A percentile compares a stretch with the other conserved stretches of the same genome.
Conservation (phyloP, 2,329 filamentous ascomycete species). For the Exophiala xenobiotica region DNA sequence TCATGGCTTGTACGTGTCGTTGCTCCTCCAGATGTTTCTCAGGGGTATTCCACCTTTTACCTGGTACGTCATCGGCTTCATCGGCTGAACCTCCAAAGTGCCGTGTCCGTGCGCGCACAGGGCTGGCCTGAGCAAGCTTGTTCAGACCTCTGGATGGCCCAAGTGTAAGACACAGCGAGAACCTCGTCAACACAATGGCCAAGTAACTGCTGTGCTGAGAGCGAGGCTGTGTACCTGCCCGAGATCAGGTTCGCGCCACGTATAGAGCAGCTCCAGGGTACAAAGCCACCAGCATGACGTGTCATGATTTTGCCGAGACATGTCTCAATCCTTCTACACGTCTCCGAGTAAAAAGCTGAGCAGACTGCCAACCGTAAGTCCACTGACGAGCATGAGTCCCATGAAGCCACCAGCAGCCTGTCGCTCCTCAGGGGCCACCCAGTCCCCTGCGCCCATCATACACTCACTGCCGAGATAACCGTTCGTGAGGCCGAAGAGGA, state of each 20-base stretch:
- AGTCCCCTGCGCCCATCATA: conserved; percentile 86
- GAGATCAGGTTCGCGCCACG: too few relatives aligned
- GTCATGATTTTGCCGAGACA: neutral
- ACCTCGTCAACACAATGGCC: neutral
- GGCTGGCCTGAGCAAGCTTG: neutral
- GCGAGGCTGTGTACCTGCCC: neutral
- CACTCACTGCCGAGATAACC: conserved; percentile 82
- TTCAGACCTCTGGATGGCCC: neutral
- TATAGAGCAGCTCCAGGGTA: too few relatives aligned
- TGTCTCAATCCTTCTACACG: conserved; percentile 18
- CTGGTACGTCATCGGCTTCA: neutral
- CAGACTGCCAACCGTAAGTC: conserved; percentile 80
- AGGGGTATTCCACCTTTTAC: too few relatives aligned
- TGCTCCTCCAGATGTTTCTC: too few relatives aligned
- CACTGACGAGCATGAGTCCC: conserved; percentile 83
- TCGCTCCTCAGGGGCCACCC: conserved; percentile 77
- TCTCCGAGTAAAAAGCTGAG: conserved; percentile 73
- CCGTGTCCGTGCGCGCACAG: neutral
- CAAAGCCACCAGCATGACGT: neutral
- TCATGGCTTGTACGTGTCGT: too few relatives aligned
- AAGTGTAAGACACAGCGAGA: conserved; percentile 2
- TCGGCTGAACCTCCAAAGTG: neutral
- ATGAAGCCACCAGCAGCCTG: conserved; percentile 93
- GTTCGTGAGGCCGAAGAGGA: conserved; percentile 79
- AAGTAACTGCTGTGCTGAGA: too few relatives aligned